Conservation (phyloP, 495 filamentous ascomycete species). For the Xylaria nigripes region DNA sequence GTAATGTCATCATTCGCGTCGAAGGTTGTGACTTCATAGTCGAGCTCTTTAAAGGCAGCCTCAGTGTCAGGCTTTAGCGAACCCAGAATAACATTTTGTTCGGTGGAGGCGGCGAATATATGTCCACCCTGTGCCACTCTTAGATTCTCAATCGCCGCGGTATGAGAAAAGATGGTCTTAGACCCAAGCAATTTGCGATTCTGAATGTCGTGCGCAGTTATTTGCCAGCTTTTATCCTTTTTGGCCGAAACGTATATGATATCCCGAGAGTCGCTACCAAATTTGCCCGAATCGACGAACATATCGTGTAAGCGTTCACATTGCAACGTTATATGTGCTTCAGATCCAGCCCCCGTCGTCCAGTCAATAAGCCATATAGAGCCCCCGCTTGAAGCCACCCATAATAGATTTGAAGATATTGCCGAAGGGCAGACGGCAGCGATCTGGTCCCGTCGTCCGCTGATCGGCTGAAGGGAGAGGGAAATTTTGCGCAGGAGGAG, state of each 20-base stretch:
- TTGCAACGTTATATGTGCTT: conserved; percentile 27
- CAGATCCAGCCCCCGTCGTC: conserved; percentile 48
- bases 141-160: conserved; percentile 26
- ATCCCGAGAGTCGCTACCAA: conserved; percentile 30
- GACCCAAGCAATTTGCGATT: conserved; percentile 14
- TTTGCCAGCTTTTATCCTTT: conserved; percentile 28
- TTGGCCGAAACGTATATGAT: conserved; percentile 34
- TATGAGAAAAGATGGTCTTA: conserved; percentile 26
- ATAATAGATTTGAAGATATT: conserved; percentile 49
- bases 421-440: conserved; percentile 54
- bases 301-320: conserved; percentile 27
- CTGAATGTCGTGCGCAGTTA: conserved; percentile 35
- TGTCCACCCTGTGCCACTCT: conserved; percentile 19
- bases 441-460: conserved; percentile 29
- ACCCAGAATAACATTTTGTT: conserved; percentile 19
- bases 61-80: conserved; percentile 7
- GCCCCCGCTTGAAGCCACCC: conserved; percentile 60
- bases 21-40: conserved; percentile 43
- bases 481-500: conserved; percentile 60
- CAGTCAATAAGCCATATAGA: conserved; percentile 68
- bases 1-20: conserved; percentile 47
- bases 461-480: conserved; percentile 18
- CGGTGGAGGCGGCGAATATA: conserved; percentile 17
- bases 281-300: conserved; percentile 34
- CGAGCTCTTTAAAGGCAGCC: conserved; percentile 28